phyloP scores from a whole-genome alignment of 179 eudicot species.

The Gypsophila paniculata region DNA sequence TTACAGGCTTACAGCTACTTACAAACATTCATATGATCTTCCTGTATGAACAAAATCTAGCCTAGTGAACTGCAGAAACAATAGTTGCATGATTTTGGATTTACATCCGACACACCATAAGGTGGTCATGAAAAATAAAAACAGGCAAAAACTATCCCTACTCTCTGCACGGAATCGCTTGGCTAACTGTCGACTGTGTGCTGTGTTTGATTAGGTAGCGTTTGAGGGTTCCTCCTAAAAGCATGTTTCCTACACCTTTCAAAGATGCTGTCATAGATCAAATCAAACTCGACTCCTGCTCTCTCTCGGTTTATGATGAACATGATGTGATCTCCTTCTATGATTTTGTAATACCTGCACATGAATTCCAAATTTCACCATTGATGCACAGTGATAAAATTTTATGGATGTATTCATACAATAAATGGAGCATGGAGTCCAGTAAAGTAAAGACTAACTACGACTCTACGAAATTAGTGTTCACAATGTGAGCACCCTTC shows the following conservation, averaged over 20 bases:
- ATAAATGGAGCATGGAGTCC: too few relatives aligned
- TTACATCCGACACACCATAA: slow-evolving; percentile 25
- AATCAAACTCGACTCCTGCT: slow-evolving; percentile 78
- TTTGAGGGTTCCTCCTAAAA: slow-evolving; percentile 56
- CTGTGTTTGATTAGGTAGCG: slow-evolving; percentile 50
- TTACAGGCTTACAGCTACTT: background rate
- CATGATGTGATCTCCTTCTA: slow-evolving; percentile 80
- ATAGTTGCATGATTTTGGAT: slow-evolving; percentile 15
- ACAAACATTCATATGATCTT: background rate
- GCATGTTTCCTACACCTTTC: slow-evolving; percentile 84
- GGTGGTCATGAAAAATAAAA: background rate
- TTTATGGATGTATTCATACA: too few relatives aligned
- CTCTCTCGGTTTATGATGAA: slow-evolving; percentile 77
- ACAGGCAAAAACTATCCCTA: slow-evolving; percentile 15
- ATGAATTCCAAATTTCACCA: background rate
- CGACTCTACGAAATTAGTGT: too few relatives aligned
- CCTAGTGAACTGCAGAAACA: background rate
- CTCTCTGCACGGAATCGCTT: background rate
- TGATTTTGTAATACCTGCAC: slow-evolving; percentile 81
- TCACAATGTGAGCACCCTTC: too few relatives aligned
- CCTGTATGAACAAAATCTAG: slow-evolving; percentile 9
- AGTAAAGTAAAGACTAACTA: too few relatives aligned
- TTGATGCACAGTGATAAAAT: too few relatives aligned
- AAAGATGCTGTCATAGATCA: slow-evolving; percentile 83
- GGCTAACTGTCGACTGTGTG: slow-evolving; percentile 25